Percentiles rank a stretch among this genome's conserved stretches.
phyloP scores from a whole-genome alignment of 2,329 filamentous ascomycete genomes.

The Curvularia verruculosa region DNA sequence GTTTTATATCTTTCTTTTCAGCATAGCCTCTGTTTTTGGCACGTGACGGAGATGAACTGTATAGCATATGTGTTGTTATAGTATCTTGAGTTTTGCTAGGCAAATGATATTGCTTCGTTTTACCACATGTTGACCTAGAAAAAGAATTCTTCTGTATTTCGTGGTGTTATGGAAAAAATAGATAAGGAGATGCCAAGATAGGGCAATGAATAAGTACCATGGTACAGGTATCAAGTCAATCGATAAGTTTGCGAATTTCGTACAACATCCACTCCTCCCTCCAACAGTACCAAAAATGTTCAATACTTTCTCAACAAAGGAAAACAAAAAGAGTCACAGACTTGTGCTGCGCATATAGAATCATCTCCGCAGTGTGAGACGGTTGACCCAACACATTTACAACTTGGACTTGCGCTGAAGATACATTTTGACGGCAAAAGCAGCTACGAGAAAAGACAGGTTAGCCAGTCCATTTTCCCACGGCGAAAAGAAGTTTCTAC shows the following conservation, averaged over 20 bases:
- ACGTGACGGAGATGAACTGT: neutral
- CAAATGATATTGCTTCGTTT: neutral
- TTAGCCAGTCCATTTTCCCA: neutral
- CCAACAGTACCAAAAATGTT: neutral
- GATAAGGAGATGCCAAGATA: neutral
- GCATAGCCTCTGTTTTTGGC: neutral
- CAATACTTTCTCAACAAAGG: neutral
- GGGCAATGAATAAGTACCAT: neutral
- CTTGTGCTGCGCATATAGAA: neutral
- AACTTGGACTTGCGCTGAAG: conserved; percentile 13
- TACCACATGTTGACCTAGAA: neutral
- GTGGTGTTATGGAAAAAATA: neutral
- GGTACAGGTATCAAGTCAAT: conserved; percentile 1
- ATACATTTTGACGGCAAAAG: conserved; percentile 10
- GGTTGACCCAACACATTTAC: neutral
- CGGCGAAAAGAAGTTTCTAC: conserved; percentile 14
- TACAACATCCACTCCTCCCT: neutral
- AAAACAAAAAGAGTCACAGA: neutral
- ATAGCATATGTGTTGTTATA: neutral
- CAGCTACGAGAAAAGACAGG: conserved; percentile 1
- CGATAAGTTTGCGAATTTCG: neutral
- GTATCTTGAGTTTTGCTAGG: neutral
- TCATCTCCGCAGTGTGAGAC: neutral
- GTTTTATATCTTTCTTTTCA: neutral
- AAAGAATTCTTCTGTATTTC: neutral